A percentile compares a stretch with the other conserved stretches of the same genome.
Evolutionary conservation across 352 stramenopile species (phyloP).

Genomic region (Pythium volutum): DNA sequence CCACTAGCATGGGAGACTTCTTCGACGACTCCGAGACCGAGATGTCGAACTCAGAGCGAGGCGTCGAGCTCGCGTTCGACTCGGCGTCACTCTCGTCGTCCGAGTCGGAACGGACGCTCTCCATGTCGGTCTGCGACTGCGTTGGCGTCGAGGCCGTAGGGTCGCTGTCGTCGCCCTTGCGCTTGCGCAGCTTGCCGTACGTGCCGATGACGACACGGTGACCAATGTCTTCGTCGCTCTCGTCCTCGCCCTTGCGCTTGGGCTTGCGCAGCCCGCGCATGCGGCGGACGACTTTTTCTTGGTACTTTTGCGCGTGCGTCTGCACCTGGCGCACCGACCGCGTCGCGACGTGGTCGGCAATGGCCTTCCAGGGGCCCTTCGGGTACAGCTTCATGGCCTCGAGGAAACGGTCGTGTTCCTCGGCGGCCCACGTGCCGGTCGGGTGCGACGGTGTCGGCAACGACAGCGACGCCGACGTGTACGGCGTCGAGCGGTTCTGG

Average conservation of each 20-base stretch:
- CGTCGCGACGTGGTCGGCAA: slow-evolving; percentile 67
- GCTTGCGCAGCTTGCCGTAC: slow-evolving; percentile 25
- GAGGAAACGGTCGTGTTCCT: slow-evolving; percentile 75
- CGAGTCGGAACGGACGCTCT: slow-evolving; percentile 7
- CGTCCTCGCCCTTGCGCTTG: slow-evolving; percentile 69
- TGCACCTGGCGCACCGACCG: slow-evolving; percentile 69
- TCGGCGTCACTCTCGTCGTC: slow-evolving; percentile 14
- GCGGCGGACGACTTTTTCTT: slow-evolving; percentile 67
- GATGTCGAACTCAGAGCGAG: slow-evolving; percentile 6
- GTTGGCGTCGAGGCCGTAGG: neutral
- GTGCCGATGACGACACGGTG: slow-evolving; percentile 25
- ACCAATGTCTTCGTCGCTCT: slow-evolving; percentile 44
- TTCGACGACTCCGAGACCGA: neutral
- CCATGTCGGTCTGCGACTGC: slow-evolving; percentile 9
- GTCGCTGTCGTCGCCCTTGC: slow-evolving; percentile 10
- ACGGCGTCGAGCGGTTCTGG: slow-evolving; percentile 4
- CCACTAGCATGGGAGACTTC: neutral
- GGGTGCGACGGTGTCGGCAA: slow-evolving; percentile 11
- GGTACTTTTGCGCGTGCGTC: slow-evolving; percentile 79
- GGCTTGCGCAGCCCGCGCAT: slow-evolving; percentile 63
- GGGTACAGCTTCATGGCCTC: slow-evolving; percentile 63
- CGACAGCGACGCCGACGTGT: slow-evolving; percentile 1
- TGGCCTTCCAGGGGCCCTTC: slow-evolving; percentile 69
- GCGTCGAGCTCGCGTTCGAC: neutral
- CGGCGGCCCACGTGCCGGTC: slow-evolving; percentile 59